These are phyloP conservation scores for Viola odorata DNA, from an alignment of 345 rosid genomes.

Conservation along the genomic window DNA sequence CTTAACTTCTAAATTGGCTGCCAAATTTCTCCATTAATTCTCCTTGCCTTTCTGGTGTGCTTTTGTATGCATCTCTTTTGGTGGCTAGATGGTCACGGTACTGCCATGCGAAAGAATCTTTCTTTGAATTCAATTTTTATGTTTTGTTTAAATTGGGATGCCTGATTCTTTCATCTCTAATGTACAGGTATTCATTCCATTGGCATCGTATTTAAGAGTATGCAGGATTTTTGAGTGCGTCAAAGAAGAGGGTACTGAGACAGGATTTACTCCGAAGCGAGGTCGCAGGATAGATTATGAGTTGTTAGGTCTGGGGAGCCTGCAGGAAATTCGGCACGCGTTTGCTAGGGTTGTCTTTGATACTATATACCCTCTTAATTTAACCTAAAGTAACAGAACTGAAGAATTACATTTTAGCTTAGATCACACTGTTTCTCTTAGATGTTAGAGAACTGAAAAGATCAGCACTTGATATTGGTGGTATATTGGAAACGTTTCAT, in stretches of 20 bases:
- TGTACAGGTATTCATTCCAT: slow-evolving; percentile 63
- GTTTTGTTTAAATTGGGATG: background rate
- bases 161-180: slow-evolving; percentile 1
- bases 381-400: background rate
- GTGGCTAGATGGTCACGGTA: no score
- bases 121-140: no score
- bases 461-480: no score
- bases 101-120: no score
- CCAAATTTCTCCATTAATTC: no score
- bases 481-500: no score
- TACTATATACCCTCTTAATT: slow-evolving; percentile 56
- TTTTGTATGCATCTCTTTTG: no score
- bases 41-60: no score
- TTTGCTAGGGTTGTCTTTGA: slow-evolving; percentile 88
- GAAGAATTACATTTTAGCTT: no score
- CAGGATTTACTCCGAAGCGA: slow-evolving; percentile 39
- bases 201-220: slow-evolving; percentile 38
- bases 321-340: slow-evolving; percentile 49
- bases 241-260: slow-evolving; percentile 23
- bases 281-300: slow-evolving; percentile 57
- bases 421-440: no score
- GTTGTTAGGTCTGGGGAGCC: slow-evolving; percentile 43
- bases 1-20: no score
- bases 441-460: no score
- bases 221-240: slow-evolving; percentile 57